Percentiles rank a stretch among this genome's conserved stretches.
Evolutionary conservation across 2,329 filamentous ascomycete species (phyloP).

Genomic region (Epichloe gansuensis): DNA sequence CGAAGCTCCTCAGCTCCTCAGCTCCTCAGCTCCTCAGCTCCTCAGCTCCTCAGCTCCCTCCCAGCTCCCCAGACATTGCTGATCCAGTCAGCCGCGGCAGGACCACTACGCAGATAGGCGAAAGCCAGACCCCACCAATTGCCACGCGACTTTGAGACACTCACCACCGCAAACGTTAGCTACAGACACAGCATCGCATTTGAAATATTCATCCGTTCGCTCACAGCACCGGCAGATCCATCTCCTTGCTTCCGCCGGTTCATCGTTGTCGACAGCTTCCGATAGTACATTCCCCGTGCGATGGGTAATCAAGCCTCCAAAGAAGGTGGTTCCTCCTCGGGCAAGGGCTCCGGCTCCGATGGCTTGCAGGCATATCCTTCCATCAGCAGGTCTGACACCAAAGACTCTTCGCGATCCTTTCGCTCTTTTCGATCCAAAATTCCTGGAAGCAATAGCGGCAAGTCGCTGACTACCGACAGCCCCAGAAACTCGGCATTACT

Average conservation of each 20-base stretch:
- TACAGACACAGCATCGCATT: background rate
- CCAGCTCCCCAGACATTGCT: background rate
- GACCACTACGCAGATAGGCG: background rate
- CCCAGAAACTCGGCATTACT: constrained; percentile 64
- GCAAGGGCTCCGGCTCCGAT: constrained; percentile 38
- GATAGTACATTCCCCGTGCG: constrained; percentile 10
- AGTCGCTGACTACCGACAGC: constrained; percentile 53
- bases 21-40: background rate
- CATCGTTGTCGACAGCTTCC: background rate
- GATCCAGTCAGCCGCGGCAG: background rate
- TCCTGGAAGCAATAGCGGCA: constrained; percentile 47
- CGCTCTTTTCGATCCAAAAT: constrained; percentile 83
- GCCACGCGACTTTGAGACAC: constrained; percentile 19
- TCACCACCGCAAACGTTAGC: constrained; percentile 6
- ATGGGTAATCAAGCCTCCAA: constrained; percentile 73
- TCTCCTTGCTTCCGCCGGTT: constrained; percentile 9
- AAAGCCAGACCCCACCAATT: constrained; percentile 11
- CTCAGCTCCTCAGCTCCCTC: too few species aligned
- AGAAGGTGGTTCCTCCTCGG: constrained; percentile 33
- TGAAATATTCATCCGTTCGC: background rate
- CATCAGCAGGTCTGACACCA: constrained; percentile 84
- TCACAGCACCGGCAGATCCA: background rate
- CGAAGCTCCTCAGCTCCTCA: background rate
- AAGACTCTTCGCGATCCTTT: constrained; percentile 81
- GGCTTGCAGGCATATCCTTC: constrained; percentile 75